Evolutionary conservation across 257 asterid species (phyloP).

Genomic region (Nicotiana paniculata): DNA sequence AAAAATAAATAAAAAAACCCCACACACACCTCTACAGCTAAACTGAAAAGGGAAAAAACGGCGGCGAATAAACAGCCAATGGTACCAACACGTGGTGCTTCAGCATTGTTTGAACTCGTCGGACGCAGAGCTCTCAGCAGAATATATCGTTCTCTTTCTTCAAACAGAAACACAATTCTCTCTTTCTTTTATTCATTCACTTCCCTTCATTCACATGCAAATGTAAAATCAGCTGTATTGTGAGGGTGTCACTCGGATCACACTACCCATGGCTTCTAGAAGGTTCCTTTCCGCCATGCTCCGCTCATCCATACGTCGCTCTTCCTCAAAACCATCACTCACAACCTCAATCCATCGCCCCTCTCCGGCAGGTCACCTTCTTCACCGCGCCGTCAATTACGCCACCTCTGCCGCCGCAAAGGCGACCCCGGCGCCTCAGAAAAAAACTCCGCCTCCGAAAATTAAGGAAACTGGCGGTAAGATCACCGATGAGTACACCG

Average conservation of each 20-base stretch:
- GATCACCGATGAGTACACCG: constrained; percentile 74
- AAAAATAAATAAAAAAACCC: too few species aligned
- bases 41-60: neutral
- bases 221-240: neutral
- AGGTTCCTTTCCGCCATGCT: constrained; percentile 12
- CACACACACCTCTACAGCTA: neutral
- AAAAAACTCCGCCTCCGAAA: constrained; percentile 17
- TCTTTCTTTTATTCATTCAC: neutral
- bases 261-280: constrained; percentile 11
- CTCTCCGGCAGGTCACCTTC: constrained; percentile 8
- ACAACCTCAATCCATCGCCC: neutral
- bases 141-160: neutral
- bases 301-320: constrained; percentile 9
- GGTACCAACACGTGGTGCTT: constrained; percentile 8
- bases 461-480: constrained; percentile 39
- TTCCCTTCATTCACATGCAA: neutral
- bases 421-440: neutral
- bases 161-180: neutral
- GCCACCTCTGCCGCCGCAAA: constrained; percentile 2
- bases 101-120: constrained; percentile 14
- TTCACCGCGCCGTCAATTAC: constrained; percentile 8
- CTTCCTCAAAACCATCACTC: neutral
- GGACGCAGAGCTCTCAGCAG: neutral
- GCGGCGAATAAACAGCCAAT: neutral
- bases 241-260: neutral